Evolutionary conservation across 2,329 filamentous ascomycete genomes (phyloP).

Genomic region (Cladobotryum protrusum): DNA sequence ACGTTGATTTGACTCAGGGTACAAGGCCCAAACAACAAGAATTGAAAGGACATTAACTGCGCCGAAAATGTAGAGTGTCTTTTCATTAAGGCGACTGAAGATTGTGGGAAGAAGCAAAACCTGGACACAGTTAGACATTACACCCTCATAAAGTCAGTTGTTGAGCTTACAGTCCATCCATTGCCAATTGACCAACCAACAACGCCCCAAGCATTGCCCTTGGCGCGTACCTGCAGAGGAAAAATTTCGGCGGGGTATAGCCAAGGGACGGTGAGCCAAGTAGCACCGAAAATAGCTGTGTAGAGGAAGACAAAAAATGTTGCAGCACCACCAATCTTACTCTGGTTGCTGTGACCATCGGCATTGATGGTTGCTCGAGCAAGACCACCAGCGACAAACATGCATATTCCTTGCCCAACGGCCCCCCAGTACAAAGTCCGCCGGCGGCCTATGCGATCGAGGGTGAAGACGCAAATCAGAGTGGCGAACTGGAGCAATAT

Average conservation of each 20-base stretch:
- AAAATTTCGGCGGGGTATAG: constrained; percentile 69
- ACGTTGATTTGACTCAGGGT: constrained; percentile 67
- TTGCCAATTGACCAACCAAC: constrained; percentile 73
- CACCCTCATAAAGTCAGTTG: background rate
- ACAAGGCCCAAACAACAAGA: constrained; percentile 65
- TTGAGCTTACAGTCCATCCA: constrained; percentile 43
- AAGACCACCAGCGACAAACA: constrained; percentile 62
- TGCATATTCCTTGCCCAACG: constrained; percentile 55
- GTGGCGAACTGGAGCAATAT: constrained; percentile 44
- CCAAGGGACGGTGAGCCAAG: constrained; percentile 50
- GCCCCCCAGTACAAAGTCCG: constrained; percentile 67
- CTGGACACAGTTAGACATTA: constrained; percentile 23
- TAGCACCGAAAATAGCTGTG: constrained; percentile 36
- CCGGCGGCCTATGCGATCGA: constrained; percentile 62
- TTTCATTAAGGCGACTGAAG: constrained; percentile 59
- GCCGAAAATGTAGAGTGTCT: constrained; percentile 69
- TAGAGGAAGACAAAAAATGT: constrained; percentile 63
- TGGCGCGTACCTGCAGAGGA: constrained; percentile 62
- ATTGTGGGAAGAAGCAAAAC: constrained; percentile 52
- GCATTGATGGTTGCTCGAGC: constrained; percentile 43
- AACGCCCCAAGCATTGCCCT: constrained; percentile 70
- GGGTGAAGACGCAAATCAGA: constrained; percentile 61
- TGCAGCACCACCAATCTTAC: constrained; percentile 56
- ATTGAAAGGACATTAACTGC: constrained; percentile 60
- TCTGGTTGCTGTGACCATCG: constrained; percentile 35